A percentile compares a stretch with the other conserved stretches of the same genome.
Conservation (phyloP, 371 early-diverging fungal species). For the Mortierella sp. region DNA sequence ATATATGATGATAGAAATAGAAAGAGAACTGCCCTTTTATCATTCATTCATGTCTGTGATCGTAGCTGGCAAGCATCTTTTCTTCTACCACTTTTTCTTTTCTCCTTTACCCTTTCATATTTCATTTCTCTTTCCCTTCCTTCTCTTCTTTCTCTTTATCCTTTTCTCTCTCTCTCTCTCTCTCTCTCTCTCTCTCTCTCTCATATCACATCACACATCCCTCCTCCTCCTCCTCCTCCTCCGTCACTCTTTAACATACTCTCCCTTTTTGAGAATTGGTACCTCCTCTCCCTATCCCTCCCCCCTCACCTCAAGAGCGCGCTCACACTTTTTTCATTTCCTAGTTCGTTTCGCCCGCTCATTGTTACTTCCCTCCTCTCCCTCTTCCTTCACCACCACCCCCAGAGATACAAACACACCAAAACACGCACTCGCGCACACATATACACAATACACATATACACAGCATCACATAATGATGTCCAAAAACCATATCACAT, state of each 20-base stretch:
- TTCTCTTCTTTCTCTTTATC: conserved; percentile 6
- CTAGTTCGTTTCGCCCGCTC: not conserved
- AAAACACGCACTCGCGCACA: conserved; percentile 16
- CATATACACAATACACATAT: conserved; percentile 12
- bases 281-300: conserved; percentile 9
- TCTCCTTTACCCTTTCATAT: not conserved
- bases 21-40: conserved; percentile 6
- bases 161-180: conserved; percentile 8
- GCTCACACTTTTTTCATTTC: conserved; percentile 13
- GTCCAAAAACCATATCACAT: conserved; percentile 53
- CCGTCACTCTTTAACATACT: conserved; percentile 7
- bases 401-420: not conserved
- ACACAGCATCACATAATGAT: conserved; percentile 40
- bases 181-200: conserved; percentile 5
- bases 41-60: not conserved
- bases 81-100: not conserved
- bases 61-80: too few species aligned
- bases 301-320: not conserved
- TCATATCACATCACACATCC: not conserved
- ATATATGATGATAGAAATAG: conserved; percentile 1
- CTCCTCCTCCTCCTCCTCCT: not conserved
- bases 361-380: not conserved
- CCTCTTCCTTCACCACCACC: not conserved
- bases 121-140: not conserved
- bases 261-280: conserved; percentile 17